phyloP scores from a whole-genome alignment of 2,329 filamentous ascomycete genomes.

The Rasamsonia emersonii region DNA sequence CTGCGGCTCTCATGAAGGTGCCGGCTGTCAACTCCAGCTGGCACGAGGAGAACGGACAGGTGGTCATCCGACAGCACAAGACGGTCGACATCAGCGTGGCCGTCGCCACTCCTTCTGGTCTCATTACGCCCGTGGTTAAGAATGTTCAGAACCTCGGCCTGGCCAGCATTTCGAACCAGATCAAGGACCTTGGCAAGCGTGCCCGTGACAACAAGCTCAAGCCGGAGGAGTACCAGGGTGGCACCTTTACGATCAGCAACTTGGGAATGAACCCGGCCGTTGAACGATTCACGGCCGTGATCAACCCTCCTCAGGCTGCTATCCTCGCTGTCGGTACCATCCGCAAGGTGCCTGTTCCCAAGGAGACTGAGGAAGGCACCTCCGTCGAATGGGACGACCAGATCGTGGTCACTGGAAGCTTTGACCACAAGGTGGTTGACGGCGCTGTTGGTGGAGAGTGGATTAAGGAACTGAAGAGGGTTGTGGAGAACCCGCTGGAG shows the following conservation, averaged over 20 bases:
- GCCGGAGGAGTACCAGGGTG: conserved; percentile 98
- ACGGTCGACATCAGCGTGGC: conserved; percentile 92
- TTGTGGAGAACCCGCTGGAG: conserved; percentile 93
- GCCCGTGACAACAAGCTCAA: conserved; percentile 96
- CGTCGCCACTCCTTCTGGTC: conserved; percentile 81
- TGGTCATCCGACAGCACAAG: conserved; percentile 84
- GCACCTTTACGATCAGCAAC: conserved; percentile 98
- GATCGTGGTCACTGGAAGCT: conserved; percentile 88
- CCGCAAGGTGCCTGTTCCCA: conserved; percentile 86
- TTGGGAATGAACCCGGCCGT: conserved; percentile 99
- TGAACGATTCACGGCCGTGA: conserved; percentile 94
- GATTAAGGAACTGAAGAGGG: conserved; percentile 95
- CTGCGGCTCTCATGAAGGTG: conserved; percentile 81
- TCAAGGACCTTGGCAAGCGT: conserved; percentile 96
- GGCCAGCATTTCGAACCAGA: conserved; percentile 72
- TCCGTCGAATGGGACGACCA: conserved; percentile 90
- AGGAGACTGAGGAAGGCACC: conserved; percentile 74
- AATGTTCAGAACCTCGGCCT: conserved; percentile 81
- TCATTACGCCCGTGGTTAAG: conserved; percentile 96
- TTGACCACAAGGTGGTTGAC: conserved; percentile 98
- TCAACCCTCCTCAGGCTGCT: conserved; percentile 95
- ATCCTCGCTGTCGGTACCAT: conserved; percentile 93
- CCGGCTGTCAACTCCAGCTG: conserved; percentile 94
- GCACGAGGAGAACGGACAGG: conserved; percentile 65
- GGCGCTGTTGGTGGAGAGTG: conserved; percentile 94